Base-by-base conservation (phyloP, 148 eudicot species). In the Limonium bicolor region DNA sequence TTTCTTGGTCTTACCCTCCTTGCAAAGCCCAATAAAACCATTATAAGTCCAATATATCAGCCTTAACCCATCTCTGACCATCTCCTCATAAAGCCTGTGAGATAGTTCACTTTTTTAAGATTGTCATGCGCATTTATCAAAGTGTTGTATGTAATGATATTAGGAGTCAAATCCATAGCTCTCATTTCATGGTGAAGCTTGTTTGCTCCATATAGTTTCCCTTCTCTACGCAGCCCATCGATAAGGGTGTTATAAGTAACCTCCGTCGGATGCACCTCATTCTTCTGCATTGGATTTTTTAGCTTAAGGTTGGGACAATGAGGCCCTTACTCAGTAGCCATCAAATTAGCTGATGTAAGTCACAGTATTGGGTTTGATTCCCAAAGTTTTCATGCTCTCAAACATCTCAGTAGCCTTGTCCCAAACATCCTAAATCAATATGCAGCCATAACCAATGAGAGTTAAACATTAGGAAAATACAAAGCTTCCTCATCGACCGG, bases 21-120 rank as follows among this genome's bases (percentile, higher is more conserved):
- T 85, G 61, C 90, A 85, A 11, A 80, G 60, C 21, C 75, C 90
- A 35, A 85, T 73, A 56, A 85, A 49, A 25, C 85, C 80, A 62
- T 80, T 80, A 34, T 77, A 85, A 16, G 95, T 80, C 38, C n/a
- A 80, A 11, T 9, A 80, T 64, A 74, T 85, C 76, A 31, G 73
- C 64, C 57, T 73, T 69, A 0, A 80, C 21, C 72, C 82, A 20
- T 54, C 46, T 49, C 62, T 62, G 22, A 54, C 37, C 86, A 85
- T 85, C 40, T 85, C 82, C 58, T 77, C 82, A 44, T 71, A 72
- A 43, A 85, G 60, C 42, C 60, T 71, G 23, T 43, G 32, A 20
- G 68, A 67, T 65, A 52, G 54, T 56, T 69, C 86, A 45, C 61
- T 42, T 27, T 69, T 65, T 38, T 77, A 77, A 29, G 21, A 36